A percentile compares a stretch with the other conserved stretches of the same genome.
Evolutionary conservation across 2,329 filamentous ascomycete genomes (phyloP).

Genomic region (Aureobasidium sp.): DNA sequence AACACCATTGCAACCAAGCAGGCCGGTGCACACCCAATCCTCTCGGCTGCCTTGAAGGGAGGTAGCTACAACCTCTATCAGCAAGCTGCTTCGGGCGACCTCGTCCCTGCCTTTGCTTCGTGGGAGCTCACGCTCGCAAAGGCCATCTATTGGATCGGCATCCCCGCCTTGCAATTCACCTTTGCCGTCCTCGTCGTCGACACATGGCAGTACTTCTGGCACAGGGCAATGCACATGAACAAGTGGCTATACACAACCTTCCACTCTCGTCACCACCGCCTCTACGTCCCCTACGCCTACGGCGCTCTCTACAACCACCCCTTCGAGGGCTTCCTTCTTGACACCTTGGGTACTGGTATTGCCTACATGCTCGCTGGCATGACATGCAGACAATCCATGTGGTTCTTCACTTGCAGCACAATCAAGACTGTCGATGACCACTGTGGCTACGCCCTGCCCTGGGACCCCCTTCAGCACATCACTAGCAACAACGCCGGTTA

Average conservation of each 20-base stretch:
- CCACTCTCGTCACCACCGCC: constrained; percentile 90
- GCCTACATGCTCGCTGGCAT: constrained; percentile 76
- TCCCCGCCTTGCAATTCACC: constrained; percentile 72
- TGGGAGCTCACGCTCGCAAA: constrained; percentile 77
- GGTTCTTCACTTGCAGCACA: constrained; percentile 81
- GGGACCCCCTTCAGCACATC: constrained; percentile 85
- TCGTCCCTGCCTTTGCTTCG: constrained; percentile 67
- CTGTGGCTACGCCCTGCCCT: constrained; percentile 92
- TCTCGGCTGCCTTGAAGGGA: constrained; percentile 70
- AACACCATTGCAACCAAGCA: constrained; percentile 68
- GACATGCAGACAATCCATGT: constrained; percentile 79
- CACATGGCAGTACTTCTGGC: constrained; percentile 97
- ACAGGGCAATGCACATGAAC: constrained; percentile 95
- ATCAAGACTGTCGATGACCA: constrained; percentile 98
- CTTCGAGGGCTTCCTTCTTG: constrained; percentile 85
- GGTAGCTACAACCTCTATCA: constrained; percentile 63
- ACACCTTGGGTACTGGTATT: constrained; percentile 79
- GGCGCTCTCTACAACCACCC: constrained; percentile 96
- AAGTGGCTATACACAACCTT: constrained; percentile 92
- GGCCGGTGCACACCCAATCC: constrained; percentile 60
- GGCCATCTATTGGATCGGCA: constrained; percentile 67
- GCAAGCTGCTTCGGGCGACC: constrained; percentile 20
- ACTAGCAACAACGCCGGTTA: constrained; percentile 94
- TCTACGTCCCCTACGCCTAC: constrained; percentile 96
- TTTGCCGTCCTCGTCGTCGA: constrained; percentile 73